Percentiles rank a stretch among this genome's conserved stretches.
Evolutionary conservation across 192 early-diverging fungal species (phyloP).

Genomic region (Coemansia sp.): DNA sequence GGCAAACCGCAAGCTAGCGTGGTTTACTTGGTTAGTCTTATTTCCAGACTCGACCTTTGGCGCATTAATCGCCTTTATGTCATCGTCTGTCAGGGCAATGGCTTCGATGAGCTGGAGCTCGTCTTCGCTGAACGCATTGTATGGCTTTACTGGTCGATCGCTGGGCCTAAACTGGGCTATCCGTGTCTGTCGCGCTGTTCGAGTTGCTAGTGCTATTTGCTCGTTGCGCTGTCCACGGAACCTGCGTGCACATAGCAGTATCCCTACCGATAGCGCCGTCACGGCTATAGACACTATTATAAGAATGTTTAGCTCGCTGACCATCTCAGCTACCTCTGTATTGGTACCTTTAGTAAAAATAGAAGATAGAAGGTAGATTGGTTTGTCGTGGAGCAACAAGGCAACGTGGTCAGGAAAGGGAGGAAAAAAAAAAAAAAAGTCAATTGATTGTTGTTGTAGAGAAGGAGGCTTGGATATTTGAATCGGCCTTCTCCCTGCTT

Average conservation of each 20-base stretch:
- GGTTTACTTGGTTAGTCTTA: neutral
- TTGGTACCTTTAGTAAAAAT: neutral
- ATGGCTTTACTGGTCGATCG: constrained; percentile 35
- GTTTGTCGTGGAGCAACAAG: neutral
- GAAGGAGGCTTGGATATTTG: neutral
- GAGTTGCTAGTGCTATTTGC: neutral
- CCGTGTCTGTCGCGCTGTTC: neutral
- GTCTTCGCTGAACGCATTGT: constrained; percentile 40
- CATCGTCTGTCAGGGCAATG: constrained; percentile 16
- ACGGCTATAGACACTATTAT: constrained; percentile 29
- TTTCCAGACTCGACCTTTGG: constrained; percentile 8
- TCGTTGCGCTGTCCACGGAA: constrained; percentile 17
- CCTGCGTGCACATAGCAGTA: constrained; percentile 25
- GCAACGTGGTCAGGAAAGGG: neutral
- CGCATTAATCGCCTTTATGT: constrained; percentile 22
- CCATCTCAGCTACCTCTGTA: constrained; percentile 11
- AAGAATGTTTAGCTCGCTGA: constrained; percentile 31
- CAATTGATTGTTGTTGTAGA: neutral
- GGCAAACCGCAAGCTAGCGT: constrained; percentile 37
- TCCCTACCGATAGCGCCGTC: constrained; percentile 12
- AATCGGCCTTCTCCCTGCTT: neutral
- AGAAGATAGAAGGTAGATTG: no score
- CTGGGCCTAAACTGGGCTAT: constrained; percentile 30
- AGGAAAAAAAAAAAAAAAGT: neutral
- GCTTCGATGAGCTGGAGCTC: constrained; percentile 42